Evolutionary conservation across 2,329 filamentous ascomycete species (phyloP).

Genomic region (Zymoseptoria ardabiliae): DNA sequence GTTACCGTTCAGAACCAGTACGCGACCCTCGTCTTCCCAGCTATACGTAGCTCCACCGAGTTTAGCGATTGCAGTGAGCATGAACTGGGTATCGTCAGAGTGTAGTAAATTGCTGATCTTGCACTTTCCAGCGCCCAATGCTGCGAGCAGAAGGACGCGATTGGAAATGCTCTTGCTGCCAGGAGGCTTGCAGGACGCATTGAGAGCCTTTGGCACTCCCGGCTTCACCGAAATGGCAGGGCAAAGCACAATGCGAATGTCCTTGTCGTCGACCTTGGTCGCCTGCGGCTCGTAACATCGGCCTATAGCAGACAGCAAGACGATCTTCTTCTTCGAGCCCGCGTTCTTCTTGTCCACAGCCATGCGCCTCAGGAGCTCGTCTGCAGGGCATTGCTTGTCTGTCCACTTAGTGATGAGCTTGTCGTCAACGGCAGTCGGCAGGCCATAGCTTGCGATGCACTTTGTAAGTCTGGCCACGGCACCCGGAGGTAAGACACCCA

Average conservation of each 20-base stretch:
- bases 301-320: conserved; percentile 83
- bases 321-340: conserved; percentile 89
- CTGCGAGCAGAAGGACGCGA: conserved; percentile 85
- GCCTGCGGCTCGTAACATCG: conserved; percentile 80
- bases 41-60: conserved; percentile 81
- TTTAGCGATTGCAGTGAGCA: conserved; percentile 83
- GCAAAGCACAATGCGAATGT: conserved; percentile 76
- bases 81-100: conserved; percentile 94
- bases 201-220: conserved; percentile 57
- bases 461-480: conserved; percentile 86
- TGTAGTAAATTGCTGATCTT: conserved; percentile 87
- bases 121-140: conserved; percentile 77
- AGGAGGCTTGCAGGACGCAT: conserved; percentile 75
- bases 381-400: conserved; percentile 79
- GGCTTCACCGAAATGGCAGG: conserved; percentile 68
- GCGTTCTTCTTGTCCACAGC: conserved; percentile 98
- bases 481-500: conserved; percentile 76
- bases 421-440: conserved; percentile 80
- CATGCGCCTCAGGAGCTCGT: conserved; percentile 85
- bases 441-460: conserved; percentile 86
- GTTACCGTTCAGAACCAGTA: conserved; percentile 80
- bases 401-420: conserved; percentile 76
- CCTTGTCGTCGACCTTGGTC: conserved; percentile 77
- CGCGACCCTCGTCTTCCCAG: conserved; percentile 92
- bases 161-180: conserved; percentile 98